Base-by-base conservation (phyloP, 2,329 filamentous ascomycete species). In the Venturia carpophila region DNA sequence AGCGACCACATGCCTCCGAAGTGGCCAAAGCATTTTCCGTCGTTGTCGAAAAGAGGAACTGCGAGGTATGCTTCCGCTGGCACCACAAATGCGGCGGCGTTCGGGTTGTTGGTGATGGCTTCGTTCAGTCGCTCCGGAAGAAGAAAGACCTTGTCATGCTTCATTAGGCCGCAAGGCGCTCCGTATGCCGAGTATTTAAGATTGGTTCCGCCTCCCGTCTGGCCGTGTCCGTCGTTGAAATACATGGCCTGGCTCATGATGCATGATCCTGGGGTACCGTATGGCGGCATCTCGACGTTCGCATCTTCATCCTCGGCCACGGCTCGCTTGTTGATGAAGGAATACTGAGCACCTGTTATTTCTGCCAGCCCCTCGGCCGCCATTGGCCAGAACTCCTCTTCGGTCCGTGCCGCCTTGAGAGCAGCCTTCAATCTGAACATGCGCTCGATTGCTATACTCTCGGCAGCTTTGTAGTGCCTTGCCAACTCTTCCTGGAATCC, bases 1-100 rank as follows among this genome's bases (percentile, higher is more conserved):
- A 78, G 75, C 6, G 85, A 85, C 87, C 87, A 90, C 79, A 90
- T 86, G 72, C 87, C 78, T n/a, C 87, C 87, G 71, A 90, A 86
- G 73, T 89, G 85, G 27, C 84, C 87, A 69, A 88, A 83, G 71
- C 84, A 88, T 72, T 86, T 88, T 41, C 82, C 84, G 52, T 84
- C 81, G 4, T 82, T 80, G 49, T 64, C 63, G 68, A 86, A 88
- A 1, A 90, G 76, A 0, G 87, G 87, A 17, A 89, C 78, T 9
- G 84, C 85, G 43, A 90, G 78, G 71, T 88, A 90, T 2, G 86
- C 85, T n/a, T 67, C 87, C 41, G 83, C 84, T 1, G 83, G 78
- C 37, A 86, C 82, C 0, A 58, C 30, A 19, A 67, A 47, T 85
- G 83, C 15, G 88, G 74, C 62, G 24, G 78, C 73, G 69, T 87